Evolutionary conservation across 768 basidiomycete species (phyloP).

Genomic region (Chlorophyllum brunneum): DNA sequence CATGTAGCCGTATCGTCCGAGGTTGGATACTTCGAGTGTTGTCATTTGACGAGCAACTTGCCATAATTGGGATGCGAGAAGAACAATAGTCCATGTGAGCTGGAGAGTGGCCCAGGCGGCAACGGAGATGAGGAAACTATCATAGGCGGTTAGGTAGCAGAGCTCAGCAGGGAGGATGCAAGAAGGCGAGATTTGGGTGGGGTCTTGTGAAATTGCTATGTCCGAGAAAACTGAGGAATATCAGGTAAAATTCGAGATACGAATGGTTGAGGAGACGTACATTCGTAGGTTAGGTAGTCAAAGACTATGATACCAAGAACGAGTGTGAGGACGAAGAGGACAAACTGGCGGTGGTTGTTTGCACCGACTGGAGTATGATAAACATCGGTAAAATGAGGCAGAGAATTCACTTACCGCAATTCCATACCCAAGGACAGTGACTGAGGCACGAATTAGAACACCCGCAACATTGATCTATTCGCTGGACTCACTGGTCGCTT

Average conservation of each 20-base stretch:
- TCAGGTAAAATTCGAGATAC: background rate
- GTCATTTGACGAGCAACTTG: slow-evolving; percentile 95
- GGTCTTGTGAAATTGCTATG: slow-evolving; percentile 31
- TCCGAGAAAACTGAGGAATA: slow-evolving; percentile 50
- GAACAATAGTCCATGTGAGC: slow-evolving; percentile 89
- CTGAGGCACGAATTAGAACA: slow-evolving; percentile 33
- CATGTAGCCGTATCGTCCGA: slow-evolving; percentile 96
- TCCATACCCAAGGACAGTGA: slow-evolving; percentile 99
- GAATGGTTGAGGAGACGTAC: slow-evolving; percentile 42
- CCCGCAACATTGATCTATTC: background rate
- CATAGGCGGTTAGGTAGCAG: slow-evolving; percentile 67
- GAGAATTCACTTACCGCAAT: slow-evolving; percentile 65
- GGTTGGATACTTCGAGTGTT: slow-evolving; percentile 91
- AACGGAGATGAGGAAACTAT: slow-evolving; percentile 83
- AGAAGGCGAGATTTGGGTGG: slow-evolving; percentile 44
- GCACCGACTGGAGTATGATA: slow-evolving; percentile 61
- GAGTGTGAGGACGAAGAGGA: slow-evolving; percentile 86
- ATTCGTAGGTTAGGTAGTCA: slow-evolving; percentile 79
- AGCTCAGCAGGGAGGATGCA: slow-evolving; percentile 67
- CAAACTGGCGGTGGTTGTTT: slow-evolving; percentile 94
- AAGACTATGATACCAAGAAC: slow-evolving; percentile 79
- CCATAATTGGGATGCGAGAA: slow-evolving; percentile 85
- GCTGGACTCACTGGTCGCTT: slow-evolving; percentile 79
- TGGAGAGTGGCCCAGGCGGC: slow-evolving; percentile 87
- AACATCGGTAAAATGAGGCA: background rate